Evolutionary conservation across 2,329 filamentous ascomycete species (phyloP).

Genomic region (Diaporthe longicolla): DNA sequence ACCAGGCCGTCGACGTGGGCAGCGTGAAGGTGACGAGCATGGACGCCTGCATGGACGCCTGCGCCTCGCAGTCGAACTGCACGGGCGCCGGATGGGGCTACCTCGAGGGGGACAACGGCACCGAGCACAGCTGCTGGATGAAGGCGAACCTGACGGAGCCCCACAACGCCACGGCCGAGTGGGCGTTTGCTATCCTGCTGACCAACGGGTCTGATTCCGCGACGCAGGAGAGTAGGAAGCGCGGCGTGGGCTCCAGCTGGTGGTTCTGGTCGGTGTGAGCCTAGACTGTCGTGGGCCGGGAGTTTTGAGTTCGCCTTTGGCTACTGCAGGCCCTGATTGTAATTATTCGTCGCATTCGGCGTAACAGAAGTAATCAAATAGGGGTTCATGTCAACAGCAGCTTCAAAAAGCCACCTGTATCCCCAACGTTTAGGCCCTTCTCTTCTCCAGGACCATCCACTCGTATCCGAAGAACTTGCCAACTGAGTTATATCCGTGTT

Average conservation of each 20-base stretch:
- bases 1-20: slow-evolving; percentile 51
- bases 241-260: not conserved
- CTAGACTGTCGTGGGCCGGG: not conserved
- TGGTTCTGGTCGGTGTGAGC: not conserved
- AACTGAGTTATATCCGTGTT: not conserved
- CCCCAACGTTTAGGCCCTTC: not conserved
- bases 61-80: slow-evolving; percentile 57
- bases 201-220: slow-evolving; percentile 50
- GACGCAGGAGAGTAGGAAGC: not conserved
- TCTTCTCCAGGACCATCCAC: not conserved
- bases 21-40: slow-evolving; percentile 56
- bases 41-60: slow-evolving; percentile 61
- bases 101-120: slow-evolving; percentile 55
- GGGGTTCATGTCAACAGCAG: not conserved
- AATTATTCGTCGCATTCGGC: not conserved
- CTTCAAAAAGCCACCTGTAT: not conserved
- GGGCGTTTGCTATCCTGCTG: slow-evolving; percentile 66
- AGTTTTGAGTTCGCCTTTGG: not conserved
- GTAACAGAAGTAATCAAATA: not conserved
- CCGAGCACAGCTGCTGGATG: slow-evolving; percentile 60
- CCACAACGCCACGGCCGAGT: slow-evolving; percentile 53
- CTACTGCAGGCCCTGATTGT: not conserved
- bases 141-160: slow-evolving; percentile 55
- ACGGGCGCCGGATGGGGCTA: slow-evolving; percentile 62
- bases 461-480: not conserved